Evolutionary conservation across 352 stramenopile genomes (phyloP).

Genomic region (Globisporangium cylindrosporum): DNA sequence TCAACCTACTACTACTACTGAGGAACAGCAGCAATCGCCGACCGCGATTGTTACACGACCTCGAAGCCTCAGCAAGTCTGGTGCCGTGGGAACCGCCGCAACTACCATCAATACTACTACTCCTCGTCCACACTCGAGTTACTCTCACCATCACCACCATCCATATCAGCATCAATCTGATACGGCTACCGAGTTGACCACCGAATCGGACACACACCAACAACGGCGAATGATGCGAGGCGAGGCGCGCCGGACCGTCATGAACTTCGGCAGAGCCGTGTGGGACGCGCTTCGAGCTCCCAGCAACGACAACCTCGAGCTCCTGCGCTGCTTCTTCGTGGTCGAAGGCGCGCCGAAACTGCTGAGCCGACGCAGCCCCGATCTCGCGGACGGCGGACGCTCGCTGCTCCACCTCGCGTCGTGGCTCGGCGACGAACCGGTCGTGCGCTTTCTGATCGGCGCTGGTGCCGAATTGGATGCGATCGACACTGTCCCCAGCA

Average conservation of each 20-base stretch:
- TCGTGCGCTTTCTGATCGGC: conserved; percentile 39
- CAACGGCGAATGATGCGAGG: conserved; percentile 46
- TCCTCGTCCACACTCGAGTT: neutral
- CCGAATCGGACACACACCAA: conserved; percentile 17
- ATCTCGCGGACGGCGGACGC: conserved; percentile 44
- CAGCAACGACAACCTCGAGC: conserved; percentile 35
- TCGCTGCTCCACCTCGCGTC: conserved; percentile 63
- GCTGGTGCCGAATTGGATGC: conserved; percentile 47
- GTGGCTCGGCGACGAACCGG: conserved; percentile 36
- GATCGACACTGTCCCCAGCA: conserved; percentile 49
- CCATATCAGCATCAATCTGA: neutral
- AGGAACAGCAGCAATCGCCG: neutral
- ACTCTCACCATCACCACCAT: neutral
- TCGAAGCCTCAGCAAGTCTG: neutral
- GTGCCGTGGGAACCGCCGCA: neutral
- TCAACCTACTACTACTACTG: neutral
- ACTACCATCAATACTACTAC: neutral
- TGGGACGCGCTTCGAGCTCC: conserved; percentile 48
- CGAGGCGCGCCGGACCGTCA: conserved; percentile 50
- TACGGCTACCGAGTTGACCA: neutral
- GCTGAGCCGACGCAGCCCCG: conserved; percentile 38
- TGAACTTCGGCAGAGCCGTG: conserved; percentile 47
- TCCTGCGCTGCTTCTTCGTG: conserved; percentile 60
- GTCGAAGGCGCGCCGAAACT: conserved; percentile 52
- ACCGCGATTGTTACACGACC: neutral